These are phyloP conservation scores for Asterophora parasitica DNA, from an alignment of 768 basidiomycete genomes.

Conservation along the genomic window DNA sequence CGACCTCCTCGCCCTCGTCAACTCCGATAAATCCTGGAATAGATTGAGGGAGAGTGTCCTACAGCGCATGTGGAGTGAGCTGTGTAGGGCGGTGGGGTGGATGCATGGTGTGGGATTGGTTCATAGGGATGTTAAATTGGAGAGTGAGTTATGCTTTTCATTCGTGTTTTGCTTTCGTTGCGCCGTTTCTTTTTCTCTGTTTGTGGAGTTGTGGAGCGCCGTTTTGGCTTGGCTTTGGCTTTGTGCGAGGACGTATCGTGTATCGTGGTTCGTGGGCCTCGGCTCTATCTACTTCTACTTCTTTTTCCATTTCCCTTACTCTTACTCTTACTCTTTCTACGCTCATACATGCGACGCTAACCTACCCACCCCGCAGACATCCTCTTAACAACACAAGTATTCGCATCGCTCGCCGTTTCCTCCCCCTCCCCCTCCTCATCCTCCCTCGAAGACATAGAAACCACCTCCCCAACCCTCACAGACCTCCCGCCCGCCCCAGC, in stretches of 20 bases:
- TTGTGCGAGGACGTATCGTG: too few relatives aligned
- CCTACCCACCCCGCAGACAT: slow-evolving; percentile 68
- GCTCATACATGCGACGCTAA: too few relatives aligned
- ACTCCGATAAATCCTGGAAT: slow-evolving; percentile 44
- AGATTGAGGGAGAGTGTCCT: slow-evolving; percentile 43
- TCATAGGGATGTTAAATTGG: slow-evolving; percentile 89
- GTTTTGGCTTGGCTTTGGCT: too few relatives aligned
- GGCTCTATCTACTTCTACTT: too few relatives aligned
- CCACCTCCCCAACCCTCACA: slow-evolving; percentile 23
- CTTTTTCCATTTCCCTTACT: too few relatives aligned
- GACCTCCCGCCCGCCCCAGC: slow-evolving; percentile 36
- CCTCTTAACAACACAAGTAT: slow-evolving; percentile 52
- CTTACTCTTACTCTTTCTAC: too few relatives aligned
- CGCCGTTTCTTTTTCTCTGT: too few relatives aligned
- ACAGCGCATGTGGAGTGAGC: slow-evolving; percentile 68
- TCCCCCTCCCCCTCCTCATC: too few relatives aligned
- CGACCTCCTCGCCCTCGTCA: slow-evolving; percentile 75
- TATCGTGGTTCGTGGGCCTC: too few relatives aligned
- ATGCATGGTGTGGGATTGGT: slow-evolving; percentile 84
- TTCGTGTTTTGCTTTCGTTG: background rate
- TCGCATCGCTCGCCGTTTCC: slow-evolving; percentile 23
- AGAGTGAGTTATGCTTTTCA: slow-evolving; percentile 40
- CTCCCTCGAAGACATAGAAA: background rate
- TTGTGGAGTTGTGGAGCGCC: too few relatives aligned
- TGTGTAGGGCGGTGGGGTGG: slow-evolving; percentile 78